phyloP scores from a whole-genome alignment of 306 rosid genomes.

The Purshia tridentata region DNA sequence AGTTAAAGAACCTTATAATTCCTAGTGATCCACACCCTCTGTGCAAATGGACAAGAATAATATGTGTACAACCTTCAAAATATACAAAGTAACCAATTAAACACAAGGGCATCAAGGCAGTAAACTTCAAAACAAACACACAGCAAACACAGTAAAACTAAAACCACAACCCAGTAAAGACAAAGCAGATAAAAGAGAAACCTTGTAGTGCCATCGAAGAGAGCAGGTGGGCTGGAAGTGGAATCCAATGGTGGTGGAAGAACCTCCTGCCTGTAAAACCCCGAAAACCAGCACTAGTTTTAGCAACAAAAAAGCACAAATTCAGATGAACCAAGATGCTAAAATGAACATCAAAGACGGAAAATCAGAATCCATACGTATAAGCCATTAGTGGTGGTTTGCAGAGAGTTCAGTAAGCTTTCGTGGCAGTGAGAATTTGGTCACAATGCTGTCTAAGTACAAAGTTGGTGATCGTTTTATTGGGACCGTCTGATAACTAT shows the following conservation, averaged over 20 bases:
- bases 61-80: conserved; percentile 55
- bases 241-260: conserved; percentile 53
- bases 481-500: neutral
- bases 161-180: neutral
- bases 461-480: neutral
- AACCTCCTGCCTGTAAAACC: conserved; percentile 33
- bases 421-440: neutral
- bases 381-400: conserved; percentile 39
- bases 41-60: conserved; percentile 72
- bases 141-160: neutral
- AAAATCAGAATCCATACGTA: conserved; percentile 17
- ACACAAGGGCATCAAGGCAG: neutral
- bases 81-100: neutral
- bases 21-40: conserved; percentile 81
- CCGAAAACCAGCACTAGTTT: neutral
- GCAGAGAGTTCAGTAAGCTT: neutral
- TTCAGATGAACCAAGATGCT: too few relatives aligned
- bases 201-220: conserved; percentile 91
- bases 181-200: conserved; percentile 11
- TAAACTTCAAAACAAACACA: neutral
- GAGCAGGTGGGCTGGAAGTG: conserved; percentile 54
- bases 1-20: conserved; percentile 58
- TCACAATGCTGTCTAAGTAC: neutral
- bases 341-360: too few relatives aligned
- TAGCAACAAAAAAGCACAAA: neutral